Evolutionary conservation across 371 early-diverging fungal genomes (phyloP), one percentile per base, ranked within the genome.

Genomic region (Scutellospora calospora): DNA sequence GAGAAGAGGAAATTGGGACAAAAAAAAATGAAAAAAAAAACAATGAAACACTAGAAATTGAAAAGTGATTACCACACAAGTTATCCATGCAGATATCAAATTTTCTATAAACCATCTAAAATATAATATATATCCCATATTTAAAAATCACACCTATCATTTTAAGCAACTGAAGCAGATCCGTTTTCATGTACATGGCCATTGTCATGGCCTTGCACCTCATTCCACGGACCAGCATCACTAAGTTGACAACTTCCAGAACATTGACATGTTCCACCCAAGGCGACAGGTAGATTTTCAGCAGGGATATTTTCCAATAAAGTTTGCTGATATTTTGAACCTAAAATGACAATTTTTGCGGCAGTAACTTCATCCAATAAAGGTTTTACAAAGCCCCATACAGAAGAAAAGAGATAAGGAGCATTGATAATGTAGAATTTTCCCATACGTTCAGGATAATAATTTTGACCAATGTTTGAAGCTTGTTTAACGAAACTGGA

Each of bases 391-490:
- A 93, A 83, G 33, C 84, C 75, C 93, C 94, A 94, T 66, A 90
- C 88, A 16, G 91, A 88, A 55, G 91, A 87, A 85, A 94, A 94
- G 54, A 94, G 86, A 85, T 90, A 86, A 27, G 94, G 94, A 16
- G 93, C 91, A 84, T 94, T 93, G 86, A 93, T 91, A 83, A 93
- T 90, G 79, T 87, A 91, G 91, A 92, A 92, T 84, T 88, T 57
- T n/a, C 94, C 93, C 84, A 94, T 87, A 86, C 89, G 90, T 82
- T 94, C 94, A 5, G 94, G 94, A 84, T 94, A 94, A 87, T 94
- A 93, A 85, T 93, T 89, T 80, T 93, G 93, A 18, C 92, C 91
- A 83, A 93, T 92, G 55, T 86, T 82, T 20, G 92, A 88, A 14
- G 92, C 89, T 75, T 89, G 87, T 82, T 89, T 88, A 75, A 94